Base-by-base conservation (phyloP, 306 rosid genomes). In the Corylus avellana region DNA sequence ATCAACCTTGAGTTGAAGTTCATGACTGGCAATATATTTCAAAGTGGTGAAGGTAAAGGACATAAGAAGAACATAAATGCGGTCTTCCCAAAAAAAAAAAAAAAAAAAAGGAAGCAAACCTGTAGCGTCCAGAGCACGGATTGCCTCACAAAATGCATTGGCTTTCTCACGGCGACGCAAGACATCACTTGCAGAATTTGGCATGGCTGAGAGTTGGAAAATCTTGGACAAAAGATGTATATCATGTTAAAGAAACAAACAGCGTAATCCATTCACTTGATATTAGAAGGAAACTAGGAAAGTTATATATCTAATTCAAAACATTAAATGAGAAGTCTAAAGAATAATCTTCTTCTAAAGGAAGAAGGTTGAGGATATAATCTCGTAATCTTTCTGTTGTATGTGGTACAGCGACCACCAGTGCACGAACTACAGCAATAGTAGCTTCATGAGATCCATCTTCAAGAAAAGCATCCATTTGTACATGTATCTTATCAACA, bases 391-490 rank as follows among this genome's bases (percentile, higher is more conserved):
- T 89, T 62, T 91, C 99, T 0, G 97, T 93, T 61, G 99, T 90
- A 78, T 91, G 97, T 48, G 98, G 99, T 51, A 93, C 97, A 50
- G 99, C 94, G 81, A 96, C 87, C 84, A 91, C 92, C 85, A 96
- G 81, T 5, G 99, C 96, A 78, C 92, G 98, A 79, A 96, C 87
- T 70, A 93, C 99, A 77, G 97, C 96, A 80, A 93, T 68, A 37
- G 97, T 83, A 74, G 96, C 98, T 91, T 93, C 99, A 78, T 93
- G 99, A 66, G 98, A 93, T 75, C 99, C 98, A 87, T 95, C 98
- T 78, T 95, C 99, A 77, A 95, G 97, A 81, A 95, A 95, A 76
- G 99, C 99, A 88, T 95, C 99, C 98, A 95, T 90, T 88, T 95
- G 98, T 82, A 95, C 92, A 53, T 96, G 93, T 87, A 95, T 91